These are phyloP conservation scores for Potentilla sterilis DNA, from an alignment of 306 rosid genomes.

Conservation along the genomic window DNA sequence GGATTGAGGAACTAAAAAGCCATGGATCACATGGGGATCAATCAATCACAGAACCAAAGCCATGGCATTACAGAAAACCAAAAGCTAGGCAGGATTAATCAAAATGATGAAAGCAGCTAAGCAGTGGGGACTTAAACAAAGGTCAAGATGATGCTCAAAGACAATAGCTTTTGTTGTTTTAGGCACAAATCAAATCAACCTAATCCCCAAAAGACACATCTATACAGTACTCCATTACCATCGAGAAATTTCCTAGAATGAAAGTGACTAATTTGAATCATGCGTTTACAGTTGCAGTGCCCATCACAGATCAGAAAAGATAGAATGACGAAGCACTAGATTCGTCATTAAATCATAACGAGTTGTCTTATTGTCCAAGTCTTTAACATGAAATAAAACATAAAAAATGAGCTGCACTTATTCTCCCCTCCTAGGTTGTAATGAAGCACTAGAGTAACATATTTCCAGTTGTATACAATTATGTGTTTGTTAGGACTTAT, in stretches of 20 bases:
- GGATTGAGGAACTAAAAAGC: slow-evolving; percentile 1
- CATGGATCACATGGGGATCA: slow-evolving; percentile 36
- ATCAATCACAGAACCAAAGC: slow-evolving; percentile 13
- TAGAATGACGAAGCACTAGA: neutral
- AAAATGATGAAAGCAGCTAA: slow-evolving; percentile 20
- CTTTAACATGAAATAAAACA: neutral
- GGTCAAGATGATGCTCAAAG: slow-evolving; percentile 12
- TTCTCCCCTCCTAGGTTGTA: neutral
- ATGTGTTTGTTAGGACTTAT: neutral
- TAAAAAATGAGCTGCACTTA: neutral
- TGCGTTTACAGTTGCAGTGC: neutral
- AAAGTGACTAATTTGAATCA: slow-evolving; percentile 15
- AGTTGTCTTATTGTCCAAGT: neutral
- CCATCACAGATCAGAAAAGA: neutral
- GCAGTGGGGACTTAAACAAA: slow-evolving; percentile 17
- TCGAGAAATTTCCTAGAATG: slow-evolving; percentile 23
- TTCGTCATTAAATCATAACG: slow-evolving; percentile 18
- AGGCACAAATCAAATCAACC: slow-evolving; percentile 12
- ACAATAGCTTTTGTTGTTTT: slow-evolving; percentile 6
- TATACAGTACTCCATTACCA: neutral
- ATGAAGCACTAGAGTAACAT: too few relatives aligned
- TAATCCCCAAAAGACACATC: slow-evolving; percentile 26
- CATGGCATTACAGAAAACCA: slow-evolving; percentile 25
- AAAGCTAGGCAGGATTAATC: slow-evolving; percentile 22
- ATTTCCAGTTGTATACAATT: too few relatives aligned